phyloP scores from a whole-genome alignment of 1,284 basidiomycete genomes.

The Austroboletus novae-zelandiae region DNA sequence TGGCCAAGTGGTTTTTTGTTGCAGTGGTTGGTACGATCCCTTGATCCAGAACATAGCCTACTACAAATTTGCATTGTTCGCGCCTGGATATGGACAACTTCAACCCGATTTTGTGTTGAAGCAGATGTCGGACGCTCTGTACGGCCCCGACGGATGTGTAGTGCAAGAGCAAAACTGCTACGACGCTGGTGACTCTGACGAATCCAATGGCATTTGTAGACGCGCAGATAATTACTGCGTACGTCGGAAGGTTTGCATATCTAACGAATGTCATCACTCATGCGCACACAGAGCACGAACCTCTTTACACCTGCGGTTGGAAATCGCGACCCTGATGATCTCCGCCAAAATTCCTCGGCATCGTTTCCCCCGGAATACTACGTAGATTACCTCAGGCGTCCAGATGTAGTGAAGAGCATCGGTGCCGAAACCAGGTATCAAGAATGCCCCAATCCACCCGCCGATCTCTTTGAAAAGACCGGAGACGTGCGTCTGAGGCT shows the following conservation, averaged over 20 bases:
- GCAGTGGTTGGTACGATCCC: conserved; percentile 66
- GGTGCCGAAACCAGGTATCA: conserved; percentile 49
- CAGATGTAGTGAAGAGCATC: conserved; percentile 41
- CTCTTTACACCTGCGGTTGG: conserved; percentile 51
- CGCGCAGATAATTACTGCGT: conserved; percentile 58
- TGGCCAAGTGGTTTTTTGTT: not conserved
- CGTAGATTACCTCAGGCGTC: conserved; percentile 41
- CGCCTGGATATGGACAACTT: conserved; percentile 64
- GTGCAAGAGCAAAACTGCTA: conserved; percentile 54
- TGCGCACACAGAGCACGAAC: conserved; percentile 41
- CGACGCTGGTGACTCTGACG: conserved; percentile 43
- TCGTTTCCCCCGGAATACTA: conserved; percentile 60
- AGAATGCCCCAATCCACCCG: conserved; percentile 46
- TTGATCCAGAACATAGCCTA: conserved; percentile 61
- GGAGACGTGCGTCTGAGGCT: conserved; percentile 30
- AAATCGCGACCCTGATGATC: conserved; percentile 51
- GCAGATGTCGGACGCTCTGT: conserved; percentile 49
- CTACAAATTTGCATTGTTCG: conserved; percentile 56
- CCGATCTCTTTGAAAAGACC: conserved; percentile 39
- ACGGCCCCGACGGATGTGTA: conserved; percentile 46
- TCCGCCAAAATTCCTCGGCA: conserved; percentile 53
- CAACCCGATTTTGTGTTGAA: conserved; percentile 46
- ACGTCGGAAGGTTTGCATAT: conserved; percentile 17
- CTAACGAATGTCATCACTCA: not conserved
- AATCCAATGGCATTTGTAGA: conserved; percentile 48